These are phyloP conservation scores for Coprinopsis cinerea DNA, from an alignment of 768 basidiomycete genomes.

Conservation along the genomic window DNA sequence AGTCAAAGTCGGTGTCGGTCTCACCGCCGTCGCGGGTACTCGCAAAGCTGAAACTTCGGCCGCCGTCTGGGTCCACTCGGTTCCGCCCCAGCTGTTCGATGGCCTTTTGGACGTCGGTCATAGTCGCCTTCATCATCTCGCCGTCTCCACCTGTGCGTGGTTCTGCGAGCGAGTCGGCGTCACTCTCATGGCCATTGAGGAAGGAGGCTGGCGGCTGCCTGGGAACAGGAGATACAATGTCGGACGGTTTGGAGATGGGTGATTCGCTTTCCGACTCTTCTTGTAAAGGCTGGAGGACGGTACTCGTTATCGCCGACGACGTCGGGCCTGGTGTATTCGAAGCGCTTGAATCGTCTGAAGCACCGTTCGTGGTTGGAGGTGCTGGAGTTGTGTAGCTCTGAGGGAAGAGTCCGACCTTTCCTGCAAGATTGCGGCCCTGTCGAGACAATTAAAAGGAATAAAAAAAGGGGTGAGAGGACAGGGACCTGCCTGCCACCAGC, in stretches of 20 bases:
- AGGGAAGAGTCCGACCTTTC: conserved; percentile 88
- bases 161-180: conserved; percentile 12
- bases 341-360: background rate
- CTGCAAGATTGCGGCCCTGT: conserved; percentile 78
- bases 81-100: conserved; percentile 77
- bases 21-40: conserved; percentile 55
- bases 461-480: background rate
- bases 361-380: conserved; percentile 28
- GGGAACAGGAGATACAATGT: conserved; percentile 31
- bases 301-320: conserved; percentile 2
- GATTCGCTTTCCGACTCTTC: conserved; percentile 43
- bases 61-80: conserved; percentile 44
- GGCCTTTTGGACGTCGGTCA: conserved; percentile 87
- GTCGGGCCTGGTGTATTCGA: background rate
- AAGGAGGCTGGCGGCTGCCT: conserved; percentile 27
- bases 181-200: conserved; percentile 19
- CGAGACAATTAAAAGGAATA: background rate
- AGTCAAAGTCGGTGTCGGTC: conserved; percentile 47
- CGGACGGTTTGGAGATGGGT: conserved; percentile 15
- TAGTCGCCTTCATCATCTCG: conserved; percentile 77
- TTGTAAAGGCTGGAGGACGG: conserved; percentile 35
- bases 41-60: conserved; percentile 72
- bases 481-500: conserved; percentile 76
- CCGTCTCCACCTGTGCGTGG: conserved; percentile 29
- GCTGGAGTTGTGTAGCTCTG: conserved; percentile 74